Evolutionary conservation across 2,329 filamentous ascomycete genomes (phyloP), one percentile per base, ranked within the genome.

Genomic region (Leptographium flavum): DNA sequence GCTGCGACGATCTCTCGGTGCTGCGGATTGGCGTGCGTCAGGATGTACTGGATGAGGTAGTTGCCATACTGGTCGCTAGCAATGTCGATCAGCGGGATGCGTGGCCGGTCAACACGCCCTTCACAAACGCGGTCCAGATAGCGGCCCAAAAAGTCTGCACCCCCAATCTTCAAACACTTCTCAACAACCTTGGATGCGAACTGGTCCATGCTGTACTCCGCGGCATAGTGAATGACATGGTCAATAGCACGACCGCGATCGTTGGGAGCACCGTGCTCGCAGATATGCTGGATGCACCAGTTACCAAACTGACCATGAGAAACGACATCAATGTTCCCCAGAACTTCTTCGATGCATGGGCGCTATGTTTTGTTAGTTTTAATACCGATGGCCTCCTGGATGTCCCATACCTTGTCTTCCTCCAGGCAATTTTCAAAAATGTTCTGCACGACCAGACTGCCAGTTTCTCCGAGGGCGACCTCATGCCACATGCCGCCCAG

Each of bases 211-310:
- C 90, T 96, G 66, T 96, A 98, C 64, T 95, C 88, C 15, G 87
- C 84, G 28, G 88, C 86, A 63, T 87, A 94, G 51, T 82, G 82
- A 53, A 98, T 83, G 57, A 98, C 90, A 62, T 96, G 90, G 54
- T 98, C 90, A 57, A 95, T 82, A 38, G 93, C 92, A 54, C 88
- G 83, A 63, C 83, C 90, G 56, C 90, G 88, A 63, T 98, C 93
- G 35, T 82, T 80, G 28, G 88, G 83, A 47, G 83, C 83, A 42
- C 93, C 90, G 59, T 98, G 92, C 63, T 98, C 92, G 64, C 92
- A 98, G 56, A 98, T 87, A 64, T 98, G 92, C 66, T 98, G 92
- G 57, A 98, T 96, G 67, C 92, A 98, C 92, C 92, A 98, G 62
- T 98, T 98, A 46, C 92, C 92, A 59, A 98, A 98, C 60, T 98